phyloP scores from a whole-genome alignment of 192 early-diverging fungal genomes.

The Cladochytrium replicatum region DNA sequence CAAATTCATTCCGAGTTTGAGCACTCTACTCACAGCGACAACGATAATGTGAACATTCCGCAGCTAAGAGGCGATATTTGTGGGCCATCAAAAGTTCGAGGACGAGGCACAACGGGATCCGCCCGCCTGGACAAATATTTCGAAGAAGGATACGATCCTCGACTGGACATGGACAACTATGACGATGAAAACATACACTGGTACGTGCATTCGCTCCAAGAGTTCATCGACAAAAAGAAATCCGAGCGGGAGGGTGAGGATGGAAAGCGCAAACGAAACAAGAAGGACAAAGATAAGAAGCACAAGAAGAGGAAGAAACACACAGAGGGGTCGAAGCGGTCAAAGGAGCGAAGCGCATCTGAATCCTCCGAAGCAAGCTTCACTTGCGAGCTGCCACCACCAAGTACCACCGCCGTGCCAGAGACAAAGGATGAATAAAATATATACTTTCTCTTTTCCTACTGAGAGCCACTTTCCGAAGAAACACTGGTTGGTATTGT shows the following conservation, averaged over 20 bases:
- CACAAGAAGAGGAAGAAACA: slow-evolving; percentile 10
- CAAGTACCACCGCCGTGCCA: too few species aligned
- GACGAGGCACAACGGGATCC: slow-evolving; percentile 20
- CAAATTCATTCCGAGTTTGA: background rate
- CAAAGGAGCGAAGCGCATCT: too few species aligned
- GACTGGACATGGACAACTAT: slow-evolving; percentile 39
- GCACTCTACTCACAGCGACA: background rate
- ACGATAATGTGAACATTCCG: slow-evolving; percentile 1
- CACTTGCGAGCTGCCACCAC: too few species aligned
- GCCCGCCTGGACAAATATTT: slow-evolving; percentile 37
- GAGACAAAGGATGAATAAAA: too few species aligned
- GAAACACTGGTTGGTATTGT: too few species aligned
- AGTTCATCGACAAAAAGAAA: slow-evolving; percentile 12
- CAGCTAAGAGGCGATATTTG: too few species aligned
- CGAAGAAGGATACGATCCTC: slow-evolving; percentile 30
- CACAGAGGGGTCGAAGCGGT: too few species aligned
- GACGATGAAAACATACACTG: slow-evolving; percentile 25
- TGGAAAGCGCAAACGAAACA: slow-evolving; percentile 8
- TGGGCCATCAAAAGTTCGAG: slow-evolving; percentile 4
- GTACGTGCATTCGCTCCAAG: slow-evolving; percentile 27
- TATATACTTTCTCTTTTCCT: too few species aligned
- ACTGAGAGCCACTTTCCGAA: too few species aligned
- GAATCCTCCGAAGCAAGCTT: too few species aligned
- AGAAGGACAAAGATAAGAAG: slow-evolving; percentile 4
- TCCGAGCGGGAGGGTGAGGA: slow-evolving; percentile 5